Evolutionary conservation across 2,329 filamentous ascomycete species (phyloP).

Genomic region (Aspergillus sp.): DNA sequence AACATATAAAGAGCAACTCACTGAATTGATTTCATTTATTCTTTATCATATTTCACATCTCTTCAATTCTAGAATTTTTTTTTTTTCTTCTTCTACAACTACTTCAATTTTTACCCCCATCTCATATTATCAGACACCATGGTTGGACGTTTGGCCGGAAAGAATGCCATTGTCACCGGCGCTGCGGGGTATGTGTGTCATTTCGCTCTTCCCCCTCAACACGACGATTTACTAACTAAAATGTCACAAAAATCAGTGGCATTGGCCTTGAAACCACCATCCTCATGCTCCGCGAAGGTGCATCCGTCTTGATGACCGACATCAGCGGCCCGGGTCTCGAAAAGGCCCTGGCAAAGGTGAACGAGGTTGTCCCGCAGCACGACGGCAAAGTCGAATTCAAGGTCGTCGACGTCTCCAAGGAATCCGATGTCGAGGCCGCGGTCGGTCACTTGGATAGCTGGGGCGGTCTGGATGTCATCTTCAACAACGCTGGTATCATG

Average conservation of each 20-base stretch:
- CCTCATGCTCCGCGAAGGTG: constrained; percentile 83
- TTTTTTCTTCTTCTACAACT: too few relatives aligned
- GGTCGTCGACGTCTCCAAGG: constrained; percentile 72
- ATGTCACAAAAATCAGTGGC: constrained; percentile 40
- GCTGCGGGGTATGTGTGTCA: constrained; percentile 66
- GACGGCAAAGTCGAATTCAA: constrained; percentile 21
- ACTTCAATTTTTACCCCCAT: too few relatives aligned
- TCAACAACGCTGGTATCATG: constrained; percentile 99
- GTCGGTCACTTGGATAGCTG: constrained; percentile 72
- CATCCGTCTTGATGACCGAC: constrained; percentile 78
- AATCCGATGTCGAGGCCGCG: constrained; percentile 69
- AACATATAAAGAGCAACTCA: too few relatives aligned
- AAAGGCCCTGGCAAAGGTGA: constrained; percentile 69
- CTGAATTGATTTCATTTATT: too few relatives aligned
- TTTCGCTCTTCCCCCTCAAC: too few relatives aligned
- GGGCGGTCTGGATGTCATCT: constrained; percentile 87
- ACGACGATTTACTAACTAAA: neutral
- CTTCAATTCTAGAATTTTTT: too few relatives aligned
- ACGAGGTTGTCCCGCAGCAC: constrained; percentile 59
- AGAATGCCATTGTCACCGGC: constrained; percentile 74
- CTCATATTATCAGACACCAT: too few relatives aligned
- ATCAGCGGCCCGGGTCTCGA: constrained; percentile 74
- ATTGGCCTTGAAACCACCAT: constrained; percentile 90
- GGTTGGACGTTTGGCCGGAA: too few relatives aligned
- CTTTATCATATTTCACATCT: too few relatives aligned